Conservation (phyloP, 768 basidiomycete species). For the Agaricus sinodeliciosus region DNA sequence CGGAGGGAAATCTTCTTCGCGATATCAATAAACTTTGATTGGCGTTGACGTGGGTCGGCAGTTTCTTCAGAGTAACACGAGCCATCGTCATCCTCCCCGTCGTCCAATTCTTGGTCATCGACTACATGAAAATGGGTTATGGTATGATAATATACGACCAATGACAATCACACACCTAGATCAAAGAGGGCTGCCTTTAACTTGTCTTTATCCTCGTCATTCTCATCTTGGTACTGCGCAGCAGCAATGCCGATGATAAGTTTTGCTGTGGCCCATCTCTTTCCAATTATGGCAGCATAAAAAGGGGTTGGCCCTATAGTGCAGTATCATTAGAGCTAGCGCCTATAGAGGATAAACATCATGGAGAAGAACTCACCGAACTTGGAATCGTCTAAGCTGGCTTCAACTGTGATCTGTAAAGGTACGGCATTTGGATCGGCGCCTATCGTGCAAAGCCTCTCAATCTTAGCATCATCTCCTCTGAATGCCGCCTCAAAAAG, state of each 20-base stretch:
- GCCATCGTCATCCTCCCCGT: constrained; percentile 25
- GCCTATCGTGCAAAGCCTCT: constrained; percentile 46
- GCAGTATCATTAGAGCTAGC: background rate
- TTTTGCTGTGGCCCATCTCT: constrained; percentile 53
- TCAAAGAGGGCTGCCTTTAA: constrained; percentile 27
- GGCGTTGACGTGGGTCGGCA: constrained; percentile 24
- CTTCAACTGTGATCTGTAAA: constrained; percentile 38
- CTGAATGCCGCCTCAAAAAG: constrained; percentile 50
- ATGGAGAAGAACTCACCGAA: constrained; percentile 13
- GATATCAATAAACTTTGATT: constrained; percentile 44
- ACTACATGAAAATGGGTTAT: constrained; percentile 12
- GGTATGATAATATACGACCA: background rate
- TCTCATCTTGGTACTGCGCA: constrained; percentile 43
- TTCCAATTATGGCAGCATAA: constrained; percentile 38
- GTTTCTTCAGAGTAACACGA: constrained; percentile 37
- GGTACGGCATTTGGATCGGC: constrained; percentile 22
- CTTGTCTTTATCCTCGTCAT: constrained; percentile 24
- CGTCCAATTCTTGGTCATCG: constrained; percentile 28
- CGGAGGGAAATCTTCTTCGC: constrained; percentile 43
- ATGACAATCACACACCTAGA: constrained; percentile 21
- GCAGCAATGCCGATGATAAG: constrained; percentile 50
- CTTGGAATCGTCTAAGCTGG: constrained; percentile 16
- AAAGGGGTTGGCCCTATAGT: constrained; percentile 41
- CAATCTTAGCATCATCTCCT: constrained; percentile 45
- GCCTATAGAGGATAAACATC: background rate